phyloP scores from a whole-genome alignment of 371 early-diverging fungal genomes.

The Mortierella sp. region DNA sequence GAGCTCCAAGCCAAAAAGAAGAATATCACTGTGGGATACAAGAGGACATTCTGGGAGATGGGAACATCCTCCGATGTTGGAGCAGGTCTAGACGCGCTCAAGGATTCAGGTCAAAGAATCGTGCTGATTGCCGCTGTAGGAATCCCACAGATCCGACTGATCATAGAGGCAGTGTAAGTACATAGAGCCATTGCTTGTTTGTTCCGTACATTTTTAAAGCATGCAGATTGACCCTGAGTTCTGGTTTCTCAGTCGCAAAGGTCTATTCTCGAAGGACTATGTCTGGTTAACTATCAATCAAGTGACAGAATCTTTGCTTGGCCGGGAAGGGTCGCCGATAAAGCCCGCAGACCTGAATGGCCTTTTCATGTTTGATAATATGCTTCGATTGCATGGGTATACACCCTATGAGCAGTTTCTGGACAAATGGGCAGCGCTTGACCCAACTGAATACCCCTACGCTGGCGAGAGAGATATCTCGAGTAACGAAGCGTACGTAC shows the following conservation, averaged over 20 bases:
- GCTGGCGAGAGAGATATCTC: slow-evolving; percentile 64
- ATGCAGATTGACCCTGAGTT: not conserved
- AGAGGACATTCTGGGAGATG: slow-evolving; percentile 61
- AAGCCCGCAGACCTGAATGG: slow-evolving; percentile 58
- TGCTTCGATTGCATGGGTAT: slow-evolving; percentile 65
- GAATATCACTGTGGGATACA: slow-evolving; percentile 58
- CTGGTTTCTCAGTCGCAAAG: slow-evolving; percentile 16
- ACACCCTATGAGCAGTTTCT: slow-evolving; percentile 67
- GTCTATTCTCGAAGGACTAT: slow-evolving; percentile 54
- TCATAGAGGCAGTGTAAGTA: slow-evolving; percentile 46
- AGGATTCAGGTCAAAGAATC: slow-evolving; percentile 59
- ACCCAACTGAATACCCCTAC: slow-evolving; percentile 63
- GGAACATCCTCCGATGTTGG: slow-evolving; percentile 63
- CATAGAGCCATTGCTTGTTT: too few species aligned
- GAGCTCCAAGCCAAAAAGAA: slow-evolving; percentile 59
- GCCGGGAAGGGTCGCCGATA: slow-evolving; percentile 18
- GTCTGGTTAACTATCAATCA: slow-evolving; percentile 68
- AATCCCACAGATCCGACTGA: slow-evolving; percentile 54
- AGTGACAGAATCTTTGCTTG: slow-evolving; percentile 48
- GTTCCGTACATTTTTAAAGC: not conserved
- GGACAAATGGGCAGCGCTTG: slow-evolving; percentile 60
- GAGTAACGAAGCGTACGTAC: slow-evolving; percentile 68
- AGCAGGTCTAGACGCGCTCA: slow-evolving; percentile 56
- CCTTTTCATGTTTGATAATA: slow-evolving; percentile 66
- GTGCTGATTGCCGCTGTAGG: slow-evolving; percentile 65